Base-by-base conservation (phyloP, 306 rosid genomes). In the Glycine soja region DNA sequence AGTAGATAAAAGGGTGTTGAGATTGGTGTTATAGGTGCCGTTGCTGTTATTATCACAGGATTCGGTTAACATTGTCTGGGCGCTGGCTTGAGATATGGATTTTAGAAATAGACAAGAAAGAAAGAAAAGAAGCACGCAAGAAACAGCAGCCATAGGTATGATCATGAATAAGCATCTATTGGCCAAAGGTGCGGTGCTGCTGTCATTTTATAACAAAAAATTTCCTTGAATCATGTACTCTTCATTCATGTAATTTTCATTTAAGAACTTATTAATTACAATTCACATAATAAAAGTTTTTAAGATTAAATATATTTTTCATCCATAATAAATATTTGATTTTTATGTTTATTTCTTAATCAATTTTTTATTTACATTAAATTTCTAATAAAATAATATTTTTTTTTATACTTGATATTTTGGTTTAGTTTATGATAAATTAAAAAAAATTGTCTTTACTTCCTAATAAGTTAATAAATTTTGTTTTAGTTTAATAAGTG, bases 1-100 rank as follows among this genome's bases (percentile, higher is more conserved):
- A 19, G 0, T 43, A 69, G 79, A 16, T 13, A 74, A 43, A 45
- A 74, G 56, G 54, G 69, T 74, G 54, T 54, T 38, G 69, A 74
- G 54, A 38, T 74, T 74, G 43, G 40, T 11, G 8, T 18, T 3
- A 12, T 56, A 74, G 24, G 56, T 42, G n/a, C 84, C 19, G 2
- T 47, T 59, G 9, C 3, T 65, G 71, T 8, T 51, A 46, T 51
- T 32, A 36, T 34, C 13, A 14, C 76, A 40, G 8, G 1, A 10
- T 42, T 3, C 30, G 0, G 2, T 4, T 4, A 42, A 42, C 45
- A 6, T 42, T 36, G 45, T 6, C 7, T 36, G 40, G 7, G 62
- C 58, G 18, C 9, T 18, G 59, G 50, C 59, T 57, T 7, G 32
- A 66, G 74, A 72, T n/a, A 43, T 61, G 64, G 56, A 6, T 2